These are phyloP conservation scores for Nemania abortiva DNA, from an alignment of 2,329 filamentous ascomycete genomes.

Conservation along the genomic window DNA sequence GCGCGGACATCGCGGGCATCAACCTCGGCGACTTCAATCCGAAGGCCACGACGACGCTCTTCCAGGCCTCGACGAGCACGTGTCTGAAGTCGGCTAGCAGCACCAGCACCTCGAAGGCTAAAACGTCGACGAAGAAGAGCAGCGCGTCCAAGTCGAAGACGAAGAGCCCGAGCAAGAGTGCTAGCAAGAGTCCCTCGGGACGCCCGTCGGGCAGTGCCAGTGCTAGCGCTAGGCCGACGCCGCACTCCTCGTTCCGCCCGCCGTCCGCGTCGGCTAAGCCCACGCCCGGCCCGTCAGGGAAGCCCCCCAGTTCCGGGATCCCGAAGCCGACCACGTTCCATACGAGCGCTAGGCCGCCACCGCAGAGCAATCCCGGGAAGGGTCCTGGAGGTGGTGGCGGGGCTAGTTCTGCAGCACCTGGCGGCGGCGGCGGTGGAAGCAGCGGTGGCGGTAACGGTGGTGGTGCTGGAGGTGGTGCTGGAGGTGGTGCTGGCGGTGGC, in stretches of 20 bases:
- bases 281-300: constrained; percentile 10
- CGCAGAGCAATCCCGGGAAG: neutral
- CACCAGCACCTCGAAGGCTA: constrained; percentile 21
- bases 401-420: neutral
- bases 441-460: neutral
- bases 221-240: neutral
- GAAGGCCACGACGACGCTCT: constrained; percentile 46
- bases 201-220: neutral
- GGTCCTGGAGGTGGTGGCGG: too few relatives aligned
- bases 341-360: constrained; percentile 40
- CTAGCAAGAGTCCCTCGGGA: neutral
- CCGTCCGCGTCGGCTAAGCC: neutral
- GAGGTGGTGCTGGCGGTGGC: neutral
- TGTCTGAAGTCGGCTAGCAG: constrained; percentile 38
- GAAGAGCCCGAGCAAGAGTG: constrained; percentile 3
- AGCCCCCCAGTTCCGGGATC: constrained; percentile 34
- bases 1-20: constrained; percentile 43
- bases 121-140: constrained; percentile 9
- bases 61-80: constrained; percentile 44
- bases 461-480: neutral
- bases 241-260: neutral
- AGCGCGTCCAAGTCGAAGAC: constrained; percentile 18
- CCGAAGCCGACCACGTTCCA: constrained; percentile 39
- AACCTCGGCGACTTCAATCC: constrained; percentile 44
- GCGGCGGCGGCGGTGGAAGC: neutral